A percentile compares a stretch with the other conserved stretches of the same genome.
phyloP scores from a whole-genome alignment of 768 basidiomycete genomes.

The Amyloporia xantha region DNA sequence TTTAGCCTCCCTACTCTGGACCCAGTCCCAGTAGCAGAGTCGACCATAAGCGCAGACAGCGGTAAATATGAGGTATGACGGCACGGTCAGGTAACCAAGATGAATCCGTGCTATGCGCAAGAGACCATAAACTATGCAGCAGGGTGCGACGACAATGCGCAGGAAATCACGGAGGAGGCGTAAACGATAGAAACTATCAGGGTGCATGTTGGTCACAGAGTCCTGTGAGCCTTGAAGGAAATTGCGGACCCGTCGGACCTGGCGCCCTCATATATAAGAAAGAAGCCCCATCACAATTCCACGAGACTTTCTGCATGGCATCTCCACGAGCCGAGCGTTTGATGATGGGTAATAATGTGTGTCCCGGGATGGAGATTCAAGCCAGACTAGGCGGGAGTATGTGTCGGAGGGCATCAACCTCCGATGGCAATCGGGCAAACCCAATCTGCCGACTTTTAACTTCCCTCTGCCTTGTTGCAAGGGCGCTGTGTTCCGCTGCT shows the following conservation, averaged over 20 bases:
- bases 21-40: conserved; percentile 27
- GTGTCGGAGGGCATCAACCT: neutral
- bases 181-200: conserved; percentile 34
- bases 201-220: conserved; percentile 7
- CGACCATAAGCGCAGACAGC: conserved; percentile 33
- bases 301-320: too few species aligned
- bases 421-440: neutral
- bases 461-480: neutral
- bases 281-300: too few species aligned
- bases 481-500: too few species aligned
- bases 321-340: too few species aligned
- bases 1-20: conserved; percentile 38
- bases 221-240: too few species aligned
- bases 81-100: conserved; percentile 32
- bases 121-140: conserved; percentile 27
- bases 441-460: neutral
- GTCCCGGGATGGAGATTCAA: neutral
- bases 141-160: conserved; percentile 36
- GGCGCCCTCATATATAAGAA: too few species aligned
- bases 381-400: neutral
- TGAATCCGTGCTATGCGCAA: conserved; percentile 23
- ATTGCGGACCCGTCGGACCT: too few species aligned
- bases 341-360: neutral
- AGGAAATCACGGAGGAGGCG: conserved; percentile 44
- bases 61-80: conserved; percentile 35